Percentiles rank a stretch among this genome's conserved stretches.
Evolutionary conservation across 2,329 filamentous ascomycete species (phyloP).

Genomic region (Dendryphion nanum): DNA sequence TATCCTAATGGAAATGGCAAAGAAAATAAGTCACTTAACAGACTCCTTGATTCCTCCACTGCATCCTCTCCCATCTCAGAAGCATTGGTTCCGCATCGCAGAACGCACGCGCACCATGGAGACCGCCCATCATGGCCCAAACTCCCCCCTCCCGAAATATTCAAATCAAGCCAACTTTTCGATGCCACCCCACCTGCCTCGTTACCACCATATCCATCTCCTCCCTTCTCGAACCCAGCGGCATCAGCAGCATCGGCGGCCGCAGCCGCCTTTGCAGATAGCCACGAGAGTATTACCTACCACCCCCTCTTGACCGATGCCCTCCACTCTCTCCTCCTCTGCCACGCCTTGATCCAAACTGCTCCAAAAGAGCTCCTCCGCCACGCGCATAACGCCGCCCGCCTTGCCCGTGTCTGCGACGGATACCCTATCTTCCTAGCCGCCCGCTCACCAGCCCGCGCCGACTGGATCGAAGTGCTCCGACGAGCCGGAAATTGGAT

Average conservation of each 20-base stretch:
- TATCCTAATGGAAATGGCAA: slow-evolving; percentile 13
- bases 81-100: slow-evolving; percentile 46
- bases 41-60: slow-evolving; percentile 25
- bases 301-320: slow-evolving; percentile 78
- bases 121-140: slow-evolving; percentile 43
- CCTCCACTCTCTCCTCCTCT: slow-evolving; percentile 74
- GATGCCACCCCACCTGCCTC: slow-evolving; percentile 63
- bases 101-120: slow-evolving; percentile 24
- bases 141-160: slow-evolving; percentile 51
- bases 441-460: slow-evolving; percentile 67
- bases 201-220: slow-evolving; percentile 64
- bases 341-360: slow-evolving; percentile 77
- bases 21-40: slow-evolving; percentile 12
- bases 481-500: slow-evolving; percentile 69
- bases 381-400: slow-evolving; percentile 78
- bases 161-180: slow-evolving; percentile 67
- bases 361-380: slow-evolving; percentile 73
- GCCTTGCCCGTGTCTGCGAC: slow-evolving; percentile 70
- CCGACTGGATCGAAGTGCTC: slow-evolving; percentile 78
- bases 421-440: slow-evolving; percentile 79
- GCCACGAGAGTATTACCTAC: slow-evolving; percentile 69
- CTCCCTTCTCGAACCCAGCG: slow-evolving; percentile 31
- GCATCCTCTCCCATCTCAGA: slow-evolving; percentile 30
- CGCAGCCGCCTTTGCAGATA: slow-evolving; percentile 41
- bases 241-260: slow-evolving; percentile 30